A percentile compares a stretch with the other conserved stretches of the same genome.
These are phyloP conservation scores for Posidonia australis DNA, from an alignment of 106 monocot species.

Conservation along the genomic window DNA sequence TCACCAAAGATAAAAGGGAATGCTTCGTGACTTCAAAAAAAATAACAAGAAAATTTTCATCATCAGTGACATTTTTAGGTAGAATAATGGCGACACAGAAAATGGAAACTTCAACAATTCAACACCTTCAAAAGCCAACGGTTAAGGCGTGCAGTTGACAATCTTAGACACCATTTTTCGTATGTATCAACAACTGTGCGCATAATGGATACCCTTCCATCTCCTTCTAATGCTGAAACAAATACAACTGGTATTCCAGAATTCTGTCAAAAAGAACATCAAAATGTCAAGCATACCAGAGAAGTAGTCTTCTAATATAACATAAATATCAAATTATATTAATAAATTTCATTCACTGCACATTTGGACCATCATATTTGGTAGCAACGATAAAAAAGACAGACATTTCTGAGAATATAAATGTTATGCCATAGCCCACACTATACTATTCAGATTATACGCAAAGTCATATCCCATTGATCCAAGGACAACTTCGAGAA, in stretches of 20 bases:
- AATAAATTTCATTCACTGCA: too few species aligned
- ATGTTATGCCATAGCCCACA: too few species aligned
- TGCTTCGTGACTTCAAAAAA: not conserved
- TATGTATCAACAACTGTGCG: constrained; percentile 66
- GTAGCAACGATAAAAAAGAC: too few species aligned
- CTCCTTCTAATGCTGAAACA: constrained; percentile 89
- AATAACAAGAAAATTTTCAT: not conserved
- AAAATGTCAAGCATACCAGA: not conserved
- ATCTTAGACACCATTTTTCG: constrained; percentile 37
- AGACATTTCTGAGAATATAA: too few species aligned
- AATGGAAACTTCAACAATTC: not conserved
- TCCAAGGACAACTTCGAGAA: too few species aligned
- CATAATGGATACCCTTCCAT: constrained; percentile 68
- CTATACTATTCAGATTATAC: too few species aligned
- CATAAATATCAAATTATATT: not conserved
- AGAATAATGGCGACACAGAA: not conserved
- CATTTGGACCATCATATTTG: too few species aligned
- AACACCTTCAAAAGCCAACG: constrained; percentile 37
- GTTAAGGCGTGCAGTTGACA: not conserved
- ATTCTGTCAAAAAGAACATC: constrained; percentile 11
- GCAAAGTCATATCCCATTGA: too few species aligned
- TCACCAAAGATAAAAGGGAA: not conserved
- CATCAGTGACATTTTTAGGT: not conserved
- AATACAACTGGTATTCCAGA: constrained; percentile 94
- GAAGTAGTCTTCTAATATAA: not conserved